A percentile compares a stretch with the other conserved stretches of the same genome.
Evolutionary conservation across 495 filamentous ascomycete species (phyloP).

Genomic region (Aspergillus funiculosus): DNA sequence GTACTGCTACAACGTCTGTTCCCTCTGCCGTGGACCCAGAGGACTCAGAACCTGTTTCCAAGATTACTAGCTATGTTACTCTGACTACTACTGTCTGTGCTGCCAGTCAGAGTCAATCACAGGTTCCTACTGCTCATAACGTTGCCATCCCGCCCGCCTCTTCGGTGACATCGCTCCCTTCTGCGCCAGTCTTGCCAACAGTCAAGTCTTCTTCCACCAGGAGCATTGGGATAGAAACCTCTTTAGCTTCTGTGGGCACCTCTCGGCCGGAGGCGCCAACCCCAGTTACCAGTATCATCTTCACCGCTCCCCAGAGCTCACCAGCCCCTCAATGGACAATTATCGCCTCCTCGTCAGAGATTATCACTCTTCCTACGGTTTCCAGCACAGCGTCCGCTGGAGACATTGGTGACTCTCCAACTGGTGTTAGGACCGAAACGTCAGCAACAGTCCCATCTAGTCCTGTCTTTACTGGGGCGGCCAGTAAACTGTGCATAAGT

Average conservation of each 20-base stretch:
- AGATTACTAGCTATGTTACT: constrained; percentile 17
- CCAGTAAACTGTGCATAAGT: constrained; percentile 22
- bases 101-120: neutral
- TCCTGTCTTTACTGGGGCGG: constrained; percentile 30
- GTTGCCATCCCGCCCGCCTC: neutral
- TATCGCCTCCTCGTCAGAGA: constrained; percentile 2
- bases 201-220: neutral
- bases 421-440: neutral
- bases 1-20: constrained; percentile 1
- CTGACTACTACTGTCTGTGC: constrained; percentile 13
- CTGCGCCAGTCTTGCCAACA: too few relatives aligned
- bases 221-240: neutral
- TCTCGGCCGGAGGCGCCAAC: neutral
- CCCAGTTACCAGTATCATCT: neutral
- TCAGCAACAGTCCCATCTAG: constrained; percentile 17
- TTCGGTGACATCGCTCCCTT: neutral
- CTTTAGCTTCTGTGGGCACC: neutral
- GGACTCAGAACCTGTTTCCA: constrained; percentile 1
- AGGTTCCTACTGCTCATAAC: neutral
- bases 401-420: constrained; percentile 1
- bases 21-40: neutral
- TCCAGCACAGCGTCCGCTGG: neutral
- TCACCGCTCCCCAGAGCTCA: neutral
- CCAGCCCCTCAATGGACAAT: neutral
- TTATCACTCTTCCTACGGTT: constrained; percentile 15